A percentile compares a stretch with the other conserved stretches of the same genome.
Evolutionary conservation across 768 basidiomycete species (phyloP).

Genomic region (Lactarius sp.): DNA sequence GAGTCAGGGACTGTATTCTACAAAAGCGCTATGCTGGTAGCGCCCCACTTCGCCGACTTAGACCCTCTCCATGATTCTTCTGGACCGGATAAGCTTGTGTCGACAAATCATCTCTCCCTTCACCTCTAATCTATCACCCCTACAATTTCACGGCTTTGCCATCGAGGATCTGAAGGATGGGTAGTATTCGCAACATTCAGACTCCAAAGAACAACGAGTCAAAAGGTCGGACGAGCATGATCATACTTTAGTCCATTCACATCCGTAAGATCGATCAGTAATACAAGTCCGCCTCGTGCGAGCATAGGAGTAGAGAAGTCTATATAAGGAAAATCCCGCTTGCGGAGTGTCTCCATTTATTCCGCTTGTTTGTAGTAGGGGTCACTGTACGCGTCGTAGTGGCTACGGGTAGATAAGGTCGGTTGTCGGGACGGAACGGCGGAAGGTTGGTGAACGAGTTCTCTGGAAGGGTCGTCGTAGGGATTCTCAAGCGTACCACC

Average conservation of each 20-base stretch:
- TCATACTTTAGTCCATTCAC: conserved; percentile 12
- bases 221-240: too few species aligned
- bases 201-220: too few species aligned
- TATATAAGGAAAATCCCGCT: neutral
- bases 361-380: conserved; percentile 27
- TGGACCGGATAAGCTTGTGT: neutral
- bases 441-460: neutral
- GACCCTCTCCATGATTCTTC: neutral
- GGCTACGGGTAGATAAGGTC: neutral
- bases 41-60: neutral
- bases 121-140: too few species aligned
- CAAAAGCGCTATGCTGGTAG: neutral
- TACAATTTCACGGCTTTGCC: neutral
- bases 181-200: too few species aligned
- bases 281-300: neutral
- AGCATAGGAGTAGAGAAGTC: neutral
- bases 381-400: conserved; percentile 30
- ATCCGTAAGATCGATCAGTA: conserved; percentile 1
- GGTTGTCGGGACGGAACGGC: neutral
- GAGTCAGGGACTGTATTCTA: neutral
- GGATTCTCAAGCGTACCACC: conserved; percentile 16
- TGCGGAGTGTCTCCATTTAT: neutral
- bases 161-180: neutral
- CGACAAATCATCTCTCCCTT: too few species aligned
- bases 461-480: conserved; percentile 2